A percentile compares a stretch with the other conserved stretches of the same genome.
Conservation (phyloP, 805 yeast genomes). For the Blastobotrys americana region DNA sequence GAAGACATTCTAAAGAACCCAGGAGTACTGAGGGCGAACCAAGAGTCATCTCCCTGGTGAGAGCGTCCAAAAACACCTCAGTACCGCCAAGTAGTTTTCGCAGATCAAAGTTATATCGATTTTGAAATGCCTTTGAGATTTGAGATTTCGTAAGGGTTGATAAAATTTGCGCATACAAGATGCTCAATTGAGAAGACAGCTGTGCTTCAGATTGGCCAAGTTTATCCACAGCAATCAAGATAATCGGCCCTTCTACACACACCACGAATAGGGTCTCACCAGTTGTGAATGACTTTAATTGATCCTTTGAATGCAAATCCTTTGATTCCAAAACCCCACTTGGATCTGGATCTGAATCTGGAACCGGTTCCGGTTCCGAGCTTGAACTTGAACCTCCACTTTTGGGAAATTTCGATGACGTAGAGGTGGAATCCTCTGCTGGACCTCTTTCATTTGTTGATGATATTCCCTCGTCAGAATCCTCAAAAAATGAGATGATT, state of each 20-base stretch:
- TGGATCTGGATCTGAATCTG: neutral
- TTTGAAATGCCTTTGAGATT: conserved; percentile 57
- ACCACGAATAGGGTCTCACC: conserved; percentile 50
- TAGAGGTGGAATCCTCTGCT: conserved; percentile 18
- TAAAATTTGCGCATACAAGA: conserved; percentile 69
- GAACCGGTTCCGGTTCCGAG: neutral
- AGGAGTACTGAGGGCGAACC: conserved; percentile 54
- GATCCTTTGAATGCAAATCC: conserved; percentile 6
- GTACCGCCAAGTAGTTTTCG: conserved; percentile 67
- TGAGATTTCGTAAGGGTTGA: conserved; percentile 79
- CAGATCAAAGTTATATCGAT: conserved; percentile 74
- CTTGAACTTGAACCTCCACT: conserved; percentile 6
- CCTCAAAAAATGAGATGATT: conserved; percentile 60
- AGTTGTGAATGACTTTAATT: conserved; percentile 41
- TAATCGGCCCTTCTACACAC: conserved; percentile 57
- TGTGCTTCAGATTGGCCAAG: conserved; percentile 34
- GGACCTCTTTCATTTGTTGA: conserved; percentile 15
- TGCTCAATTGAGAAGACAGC: conserved; percentile 56
- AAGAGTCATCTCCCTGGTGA: conserved; percentile 46
- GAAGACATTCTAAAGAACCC: conserved; percentile 59
- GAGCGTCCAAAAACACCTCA: conserved; percentile 63
- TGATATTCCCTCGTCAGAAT: conserved; percentile 19
- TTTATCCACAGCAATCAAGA: conserved; percentile 56
- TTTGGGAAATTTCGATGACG: conserved; percentile 6
- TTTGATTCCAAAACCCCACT: neutral